These are phyloP conservation scores for Pseudognaphalium luteoalbum DNA, from an alignment of 129 eudicot species.

Conservation along the genomic window DNA sequence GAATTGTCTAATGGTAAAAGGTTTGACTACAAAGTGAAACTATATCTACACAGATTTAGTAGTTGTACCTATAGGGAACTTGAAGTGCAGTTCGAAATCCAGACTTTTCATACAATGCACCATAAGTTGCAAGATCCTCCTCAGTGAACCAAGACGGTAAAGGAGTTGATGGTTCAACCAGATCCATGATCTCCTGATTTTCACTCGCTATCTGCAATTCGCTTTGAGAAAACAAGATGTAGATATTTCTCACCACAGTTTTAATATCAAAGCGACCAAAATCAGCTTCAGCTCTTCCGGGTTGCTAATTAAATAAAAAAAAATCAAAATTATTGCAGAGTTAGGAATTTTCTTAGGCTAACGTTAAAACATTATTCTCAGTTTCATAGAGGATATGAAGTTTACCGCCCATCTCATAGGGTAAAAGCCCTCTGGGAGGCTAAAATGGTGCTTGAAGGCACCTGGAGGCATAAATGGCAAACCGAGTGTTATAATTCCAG, in stretches of 20 bases:
- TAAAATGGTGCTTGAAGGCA: background rate
- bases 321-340: background rate
- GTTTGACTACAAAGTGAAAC: background rate
- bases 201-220: conserved; percentile 25
- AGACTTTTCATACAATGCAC: conserved; percentile 22
- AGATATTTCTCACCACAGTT: conserved; percentile 34
- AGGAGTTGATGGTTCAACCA: conserved; percentile 33
- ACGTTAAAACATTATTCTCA: background rate
- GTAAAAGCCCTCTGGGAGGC: conserved; percentile 33
- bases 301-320: conserved; percentile 13
- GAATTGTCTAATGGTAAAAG: too few species aligned
- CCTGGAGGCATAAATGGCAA: conserved; percentile 24
- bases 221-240: conserved; percentile 33
- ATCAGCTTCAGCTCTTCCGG: conserved; percentile 42
- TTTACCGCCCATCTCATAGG: conserved; percentile 34
- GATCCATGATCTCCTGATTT: conserved; percentile 39
- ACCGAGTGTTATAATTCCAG: conserved; percentile 25
- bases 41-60: background rate
- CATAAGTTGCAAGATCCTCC: conserved; percentile 29
- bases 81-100: conserved; percentile 36
- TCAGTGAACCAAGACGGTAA: conserved; percentile 34
- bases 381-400: background rate
- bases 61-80: conserved; percentile 31
- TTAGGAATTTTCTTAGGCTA: background rate
- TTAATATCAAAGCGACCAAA: conserved; percentile 29